These are phyloP conservation scores for Amylostereum areolatum DNA, from an alignment of 1,284 basidiomycete species.

Conservation along the genomic window DNA sequence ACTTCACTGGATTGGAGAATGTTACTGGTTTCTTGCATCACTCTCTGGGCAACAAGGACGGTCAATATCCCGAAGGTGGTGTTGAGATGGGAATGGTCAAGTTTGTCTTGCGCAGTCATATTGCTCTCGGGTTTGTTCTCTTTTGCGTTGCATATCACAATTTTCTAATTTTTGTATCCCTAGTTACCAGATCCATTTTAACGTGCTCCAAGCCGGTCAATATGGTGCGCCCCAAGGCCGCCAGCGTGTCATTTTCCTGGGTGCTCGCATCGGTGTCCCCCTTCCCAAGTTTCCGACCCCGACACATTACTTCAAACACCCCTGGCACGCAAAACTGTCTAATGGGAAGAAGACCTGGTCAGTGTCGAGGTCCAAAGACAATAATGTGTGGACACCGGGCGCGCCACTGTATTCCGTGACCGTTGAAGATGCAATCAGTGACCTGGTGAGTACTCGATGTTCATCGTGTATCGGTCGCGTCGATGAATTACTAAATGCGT, in stretches of 20 bases:
- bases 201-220: constrained; percentile 59
- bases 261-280: constrained; percentile 44
- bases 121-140: constrained; percentile 50
- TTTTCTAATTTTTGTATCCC: constrained; percentile 3
- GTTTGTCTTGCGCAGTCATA: constrained; percentile 50
- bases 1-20: constrained; percentile 66
- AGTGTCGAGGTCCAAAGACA: constrained; percentile 32
- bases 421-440: constrained; percentile 56
- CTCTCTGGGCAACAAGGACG: constrained; percentile 26
- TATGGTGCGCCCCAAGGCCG: constrained; percentile 67
- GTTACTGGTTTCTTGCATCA: constrained; percentile 52
- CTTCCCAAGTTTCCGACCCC: constrained; percentile 64
- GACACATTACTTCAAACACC: constrained; percentile 37
- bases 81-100: constrained; percentile 58
- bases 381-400: constrained; percentile 33
- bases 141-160: not conserved
- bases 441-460: constrained; percentile 44
- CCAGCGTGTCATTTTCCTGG: constrained; percentile 63
- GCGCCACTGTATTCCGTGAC: constrained; percentile 54
- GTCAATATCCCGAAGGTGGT: constrained; percentile 21
- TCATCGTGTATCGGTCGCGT: not conserved
- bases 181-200: constrained; percentile 64
- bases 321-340: constrained; percentile 22
- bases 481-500: not conserved
- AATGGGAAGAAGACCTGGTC: constrained; percentile 31